Percentiles rank a stretch among this genome's conserved stretches.
Conservation (phyloP, 2,329 filamentous ascomycete genomes). For the Microcyclospora tardicrescens region DNA sequence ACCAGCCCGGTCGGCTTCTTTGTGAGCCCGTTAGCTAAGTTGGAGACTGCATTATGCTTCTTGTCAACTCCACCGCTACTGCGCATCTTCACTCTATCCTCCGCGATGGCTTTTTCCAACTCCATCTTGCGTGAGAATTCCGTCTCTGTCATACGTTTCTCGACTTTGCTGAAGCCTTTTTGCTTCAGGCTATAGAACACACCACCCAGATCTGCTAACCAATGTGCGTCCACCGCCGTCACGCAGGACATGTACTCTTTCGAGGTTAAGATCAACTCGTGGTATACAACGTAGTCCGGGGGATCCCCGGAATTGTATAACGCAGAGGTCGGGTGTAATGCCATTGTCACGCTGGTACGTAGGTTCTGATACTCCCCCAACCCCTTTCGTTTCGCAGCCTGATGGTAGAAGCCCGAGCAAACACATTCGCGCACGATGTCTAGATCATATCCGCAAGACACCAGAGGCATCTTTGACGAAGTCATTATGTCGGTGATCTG, state of each 20-base stretch:
- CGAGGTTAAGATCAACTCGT: conserved; percentile 89
- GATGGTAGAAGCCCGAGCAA: conserved; percentile 95
- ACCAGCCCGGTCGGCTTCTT: no score
- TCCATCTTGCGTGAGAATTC: conserved; percentile 20
- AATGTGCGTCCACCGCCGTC: conserved; percentile 89
- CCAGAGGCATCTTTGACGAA: conserved; percentile 77
- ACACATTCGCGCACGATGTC: conserved; percentile 92
- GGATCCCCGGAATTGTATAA: conserved; percentile 87
- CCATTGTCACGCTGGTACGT: conserved; percentile 83
- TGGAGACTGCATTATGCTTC: no score
- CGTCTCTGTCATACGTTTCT: conserved; percentile 13
- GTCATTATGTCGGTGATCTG: conserved; percentile 91
- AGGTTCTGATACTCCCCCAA: conserved; percentile 97
- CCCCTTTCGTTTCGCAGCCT: conserved; percentile 89
- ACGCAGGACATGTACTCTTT: conserved; percentile 99
- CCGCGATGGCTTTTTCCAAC: conserved; percentile 17
- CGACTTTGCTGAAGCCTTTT: conserved; percentile 53
- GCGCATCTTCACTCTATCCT: conserved; percentile 10
- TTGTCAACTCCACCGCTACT: no score
- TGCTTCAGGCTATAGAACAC: conserved; percentile 97
- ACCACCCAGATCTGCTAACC: conserved; percentile 89
- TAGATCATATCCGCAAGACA: conserved; percentile 91
- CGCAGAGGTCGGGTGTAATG: conserved; percentile 85
- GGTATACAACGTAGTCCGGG: conserved; percentile 94
- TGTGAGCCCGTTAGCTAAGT: no score